Evolutionary conservation across 202 grass and related monocot genomes (phyloP).

Genomic region (Hordeum pubiflorum): DNA sequence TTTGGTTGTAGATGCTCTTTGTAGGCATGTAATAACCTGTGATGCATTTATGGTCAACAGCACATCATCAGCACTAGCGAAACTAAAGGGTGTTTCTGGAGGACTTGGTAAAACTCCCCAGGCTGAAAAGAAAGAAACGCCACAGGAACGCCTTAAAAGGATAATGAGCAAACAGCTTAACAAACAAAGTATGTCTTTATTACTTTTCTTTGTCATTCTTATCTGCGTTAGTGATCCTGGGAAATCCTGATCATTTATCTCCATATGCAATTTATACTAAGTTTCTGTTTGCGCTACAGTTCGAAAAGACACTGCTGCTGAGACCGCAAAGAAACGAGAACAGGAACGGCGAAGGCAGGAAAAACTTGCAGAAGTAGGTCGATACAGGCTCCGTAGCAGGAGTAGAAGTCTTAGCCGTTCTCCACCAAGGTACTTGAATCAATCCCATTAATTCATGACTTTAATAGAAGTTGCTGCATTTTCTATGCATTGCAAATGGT

Average conservation of each 20-base stretch:
- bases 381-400: constrained; percentile 46
- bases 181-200: constrained; percentile 85
- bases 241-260: neutral
- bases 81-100: constrained; percentile 65
- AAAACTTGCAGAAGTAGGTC: constrained; percentile 80
- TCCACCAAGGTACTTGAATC: constrained; percentile 69
- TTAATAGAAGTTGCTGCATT: neutral
- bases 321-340: constrained; percentile 82
- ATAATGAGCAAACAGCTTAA: constrained; percentile 99
- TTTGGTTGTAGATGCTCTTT: neutral
- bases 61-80: constrained; percentile 63
- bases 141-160: constrained; percentile 95
- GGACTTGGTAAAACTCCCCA: constrained; percentile 50
- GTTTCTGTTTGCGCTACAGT: constrained; percentile 44
- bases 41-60: constrained; percentile 37
- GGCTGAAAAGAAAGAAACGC: constrained; percentile 89
- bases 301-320: constrained; percentile 82
- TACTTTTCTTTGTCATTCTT: neutral
- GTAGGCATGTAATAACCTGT: constrained; percentile 1
- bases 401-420: constrained; percentile 67
- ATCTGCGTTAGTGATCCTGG: constrained; percentile 8
- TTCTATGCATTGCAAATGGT: neutral
- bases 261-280: constrained; percentile 14
- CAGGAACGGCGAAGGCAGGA: constrained; percentile 73
- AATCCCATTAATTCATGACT: constrained; percentile 2